These are phyloP conservation scores for Gremmenia infestans DNA, from an alignment of 2,329 filamentous ascomycete species.

Conservation along the genomic window DNA sequence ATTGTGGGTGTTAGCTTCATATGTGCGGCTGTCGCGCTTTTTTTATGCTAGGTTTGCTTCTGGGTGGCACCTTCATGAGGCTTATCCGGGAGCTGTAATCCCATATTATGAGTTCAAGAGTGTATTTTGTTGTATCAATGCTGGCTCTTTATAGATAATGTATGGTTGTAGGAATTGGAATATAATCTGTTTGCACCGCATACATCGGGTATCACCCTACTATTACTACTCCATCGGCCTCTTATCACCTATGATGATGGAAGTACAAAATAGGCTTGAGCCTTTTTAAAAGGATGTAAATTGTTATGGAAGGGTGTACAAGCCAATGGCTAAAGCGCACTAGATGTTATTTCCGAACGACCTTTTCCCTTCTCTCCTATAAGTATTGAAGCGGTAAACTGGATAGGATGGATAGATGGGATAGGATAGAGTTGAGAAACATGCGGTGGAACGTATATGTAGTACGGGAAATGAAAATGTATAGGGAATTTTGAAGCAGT, in stretches of 20 bases:
- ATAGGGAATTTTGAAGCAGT: neutral
- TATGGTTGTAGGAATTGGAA: no score
- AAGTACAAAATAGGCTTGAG: neutral
- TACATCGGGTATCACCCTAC: neutral
- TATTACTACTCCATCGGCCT: neutral
- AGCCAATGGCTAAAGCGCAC: neutral
- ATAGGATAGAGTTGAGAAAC: no score
- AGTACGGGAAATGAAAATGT: neutral
- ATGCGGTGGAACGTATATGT: no score
- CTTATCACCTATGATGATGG: neutral
- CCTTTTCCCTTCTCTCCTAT: neutral
- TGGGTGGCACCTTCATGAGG: constrained; percentile 5
- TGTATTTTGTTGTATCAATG: neutral
- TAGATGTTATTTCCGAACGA: neutral
- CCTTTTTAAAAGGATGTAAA: neutral
- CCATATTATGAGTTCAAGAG: neutral
- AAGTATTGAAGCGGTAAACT: neutral
- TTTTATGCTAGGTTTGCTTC: constrained; percentile 19
- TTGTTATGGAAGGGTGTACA: neutral
- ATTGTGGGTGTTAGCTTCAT: constrained; percentile 12
- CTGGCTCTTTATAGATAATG: neutral
- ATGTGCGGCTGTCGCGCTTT: constrained; percentile 11
- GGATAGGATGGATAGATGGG: no score
- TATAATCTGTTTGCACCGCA: neutral
- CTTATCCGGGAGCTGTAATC: constrained; percentile 5